These are phyloP conservation scores for Solanum habrochaites DNA, from an alignment of 257 asterid species.

Conservation along the genomic window DNA sequence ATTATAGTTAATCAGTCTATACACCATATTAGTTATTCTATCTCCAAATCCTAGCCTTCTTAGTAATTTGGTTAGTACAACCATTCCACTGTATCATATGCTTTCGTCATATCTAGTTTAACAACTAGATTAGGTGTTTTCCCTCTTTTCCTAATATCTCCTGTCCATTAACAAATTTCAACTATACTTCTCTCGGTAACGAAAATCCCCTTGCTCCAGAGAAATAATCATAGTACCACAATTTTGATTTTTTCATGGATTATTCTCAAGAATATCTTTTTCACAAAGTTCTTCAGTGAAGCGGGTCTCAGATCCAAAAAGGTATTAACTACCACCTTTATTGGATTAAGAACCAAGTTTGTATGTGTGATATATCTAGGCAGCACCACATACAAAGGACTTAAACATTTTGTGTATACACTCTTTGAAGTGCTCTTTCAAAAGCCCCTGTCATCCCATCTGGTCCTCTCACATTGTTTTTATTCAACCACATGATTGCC, in stretches of 20 bases:
- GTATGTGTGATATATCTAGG: not conserved
- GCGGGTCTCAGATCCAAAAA: not conserved
- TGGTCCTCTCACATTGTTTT: not conserved
- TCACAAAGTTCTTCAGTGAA: not conserved
- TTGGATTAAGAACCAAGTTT: not conserved
- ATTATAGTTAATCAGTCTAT: not conserved
- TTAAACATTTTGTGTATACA: too few relatives aligned
- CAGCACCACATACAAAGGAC: not conserved
- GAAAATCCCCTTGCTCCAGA: too few relatives aligned
- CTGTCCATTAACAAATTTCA: not conserved
- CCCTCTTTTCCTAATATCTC: not conserved
- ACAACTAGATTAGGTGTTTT: not conserved
- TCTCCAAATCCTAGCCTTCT: not conserved
- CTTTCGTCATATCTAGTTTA: not conserved
- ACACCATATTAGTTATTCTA: not conserved
- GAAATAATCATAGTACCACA: not conserved
- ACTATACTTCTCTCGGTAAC: not conserved
- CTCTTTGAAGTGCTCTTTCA: not conserved
- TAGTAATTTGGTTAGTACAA: too few relatives aligned
- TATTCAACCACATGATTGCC: not conserved
- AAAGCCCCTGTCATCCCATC: not conserved
- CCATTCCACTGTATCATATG: not conserved
- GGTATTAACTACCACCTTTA: not conserved
- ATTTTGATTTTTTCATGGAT: not conserved
- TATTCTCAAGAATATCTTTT: not conserved